Evolutionary conservation across 108 stramenopile genomes (phyloP).

Genomic region (Stephanodiscus triporus): DNA sequence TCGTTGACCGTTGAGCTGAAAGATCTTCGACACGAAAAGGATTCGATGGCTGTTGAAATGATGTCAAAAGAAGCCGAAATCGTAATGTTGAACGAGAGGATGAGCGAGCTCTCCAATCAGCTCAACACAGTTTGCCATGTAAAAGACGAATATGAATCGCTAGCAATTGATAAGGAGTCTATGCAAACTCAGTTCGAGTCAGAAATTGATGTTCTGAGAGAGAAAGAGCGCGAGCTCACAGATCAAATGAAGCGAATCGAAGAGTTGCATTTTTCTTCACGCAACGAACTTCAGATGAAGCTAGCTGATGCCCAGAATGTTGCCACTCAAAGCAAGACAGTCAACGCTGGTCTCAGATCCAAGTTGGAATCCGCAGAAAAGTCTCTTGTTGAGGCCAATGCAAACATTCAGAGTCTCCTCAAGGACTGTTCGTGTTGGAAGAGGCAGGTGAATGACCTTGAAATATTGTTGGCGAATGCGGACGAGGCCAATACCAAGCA

Average conservation of each 20-base stretch:
- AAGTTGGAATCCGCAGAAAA: constrained; percentile 33
- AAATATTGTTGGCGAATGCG: neutral
- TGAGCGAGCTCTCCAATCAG: neutral
- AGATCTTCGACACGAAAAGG: neutral
- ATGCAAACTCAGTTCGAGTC: neutral
- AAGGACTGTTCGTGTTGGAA: constrained; percentile 19
- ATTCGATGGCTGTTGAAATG: neutral
- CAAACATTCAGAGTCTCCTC: constrained; percentile 17
- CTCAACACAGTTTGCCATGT: neutral
- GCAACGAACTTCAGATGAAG: neutral
- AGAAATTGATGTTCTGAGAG: neutral
- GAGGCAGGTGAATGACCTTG: constrained; percentile 14
- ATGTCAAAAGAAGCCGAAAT: neutral
- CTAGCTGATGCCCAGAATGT: neutral
- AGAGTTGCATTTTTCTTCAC: neutral
- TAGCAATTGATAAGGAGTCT: neutral
- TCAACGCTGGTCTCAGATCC: constrained; percentile 15
- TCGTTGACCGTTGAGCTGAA: neutral
- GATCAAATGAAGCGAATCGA: too few relatives aligned
- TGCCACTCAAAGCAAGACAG: constrained; percentile 10
- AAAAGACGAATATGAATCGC: neutral
- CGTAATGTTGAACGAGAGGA: neutral
- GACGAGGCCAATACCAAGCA: neutral
- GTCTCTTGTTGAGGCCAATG: constrained; percentile 24
- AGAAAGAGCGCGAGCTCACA: neutral